phyloP scores from a whole-genome alignment of 257 asterid species.

The Penstemon newberryi region DNA sequence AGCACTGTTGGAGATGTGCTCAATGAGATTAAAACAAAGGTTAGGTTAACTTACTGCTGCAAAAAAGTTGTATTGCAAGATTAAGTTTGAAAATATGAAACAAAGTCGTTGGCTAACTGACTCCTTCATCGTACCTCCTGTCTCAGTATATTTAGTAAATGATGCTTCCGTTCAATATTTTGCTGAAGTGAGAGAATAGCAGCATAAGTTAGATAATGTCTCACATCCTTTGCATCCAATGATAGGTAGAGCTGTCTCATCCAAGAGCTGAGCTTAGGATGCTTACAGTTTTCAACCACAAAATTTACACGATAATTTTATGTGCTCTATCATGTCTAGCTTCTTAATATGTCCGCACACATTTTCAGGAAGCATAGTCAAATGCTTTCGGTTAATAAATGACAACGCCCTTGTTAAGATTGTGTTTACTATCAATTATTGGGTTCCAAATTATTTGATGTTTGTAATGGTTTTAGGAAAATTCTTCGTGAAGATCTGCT shows the following conservation, averaged over 20 bases:
- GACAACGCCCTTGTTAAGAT: not conserved
- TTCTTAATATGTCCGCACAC: no score
- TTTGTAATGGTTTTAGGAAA: not conserved
- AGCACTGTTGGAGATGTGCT: conserved; percentile 59
- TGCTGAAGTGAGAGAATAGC: no score
- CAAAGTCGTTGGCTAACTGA: no score
- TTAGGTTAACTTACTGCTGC: not conserved
- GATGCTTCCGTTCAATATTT: no score
- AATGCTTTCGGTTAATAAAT: not conserved
- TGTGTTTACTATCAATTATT: not conserved
- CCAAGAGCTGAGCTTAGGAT: conserved; percentile 63
- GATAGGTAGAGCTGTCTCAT: conserved; percentile 59
- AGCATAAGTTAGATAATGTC: no score
- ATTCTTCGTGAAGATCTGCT: conserved; percentile 4
- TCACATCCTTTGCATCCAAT: no score
- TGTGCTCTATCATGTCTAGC: no score
- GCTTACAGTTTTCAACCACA: conserved; percentile 64
- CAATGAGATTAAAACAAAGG: conserved; percentile 51
- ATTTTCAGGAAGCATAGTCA: no score
- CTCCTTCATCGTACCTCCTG: no score
- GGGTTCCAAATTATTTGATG: not conserved
- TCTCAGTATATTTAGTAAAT: no score
- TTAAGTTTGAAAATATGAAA: no score
- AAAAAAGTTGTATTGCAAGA: no score
- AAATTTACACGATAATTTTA: conserved; percentile 54